Evolutionary conservation across 2,329 filamentous ascomycete genomes (phyloP).

Genomic region (Ilyonectria sp.): DNA sequence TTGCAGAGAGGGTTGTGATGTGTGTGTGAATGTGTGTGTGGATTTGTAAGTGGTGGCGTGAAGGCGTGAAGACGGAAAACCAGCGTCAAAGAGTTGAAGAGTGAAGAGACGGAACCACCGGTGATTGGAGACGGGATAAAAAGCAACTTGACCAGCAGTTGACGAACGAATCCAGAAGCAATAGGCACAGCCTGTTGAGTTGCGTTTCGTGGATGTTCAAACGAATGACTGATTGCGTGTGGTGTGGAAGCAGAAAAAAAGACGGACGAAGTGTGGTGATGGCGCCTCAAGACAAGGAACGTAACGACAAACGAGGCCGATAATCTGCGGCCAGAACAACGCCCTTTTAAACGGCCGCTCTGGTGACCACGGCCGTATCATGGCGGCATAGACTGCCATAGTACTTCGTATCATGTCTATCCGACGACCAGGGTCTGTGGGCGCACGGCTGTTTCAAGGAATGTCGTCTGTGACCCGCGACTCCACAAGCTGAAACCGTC

Average conservation of each 20-base stretch:
- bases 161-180: constrained; percentile 26
- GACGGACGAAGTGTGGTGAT: neutral
- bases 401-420: constrained; percentile 39
- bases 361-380: constrained; percentile 7
- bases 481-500: constrained; percentile 45
- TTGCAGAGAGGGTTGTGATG: neutral
- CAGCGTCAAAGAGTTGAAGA: neutral
- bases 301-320: constrained; percentile 8
- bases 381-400: constrained; percentile 26
- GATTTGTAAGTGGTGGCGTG: constrained; percentile 3
- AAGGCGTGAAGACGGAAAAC: neutral
- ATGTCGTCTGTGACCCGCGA: constrained; percentile 26
- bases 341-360: constrained; percentile 28
- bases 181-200: constrained; percentile 45
- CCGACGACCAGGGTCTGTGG: constrained; percentile 33
- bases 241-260: constrained; percentile 31
- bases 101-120: neutral
- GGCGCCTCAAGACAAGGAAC: constrained; percentile 14
- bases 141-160: constrained; percentile 47
- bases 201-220: constrained; percentile 27
- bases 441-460: constrained; percentile 46
- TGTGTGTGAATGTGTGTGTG: constrained; percentile 5
- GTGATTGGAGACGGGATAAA: neutral
- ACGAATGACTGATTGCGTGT: constrained; percentile 33
- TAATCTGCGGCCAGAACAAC: constrained; percentile 11